Base-by-base conservation (phyloP, 768 basidiomycete species). In the Auriscalpium orientale region DNA sequence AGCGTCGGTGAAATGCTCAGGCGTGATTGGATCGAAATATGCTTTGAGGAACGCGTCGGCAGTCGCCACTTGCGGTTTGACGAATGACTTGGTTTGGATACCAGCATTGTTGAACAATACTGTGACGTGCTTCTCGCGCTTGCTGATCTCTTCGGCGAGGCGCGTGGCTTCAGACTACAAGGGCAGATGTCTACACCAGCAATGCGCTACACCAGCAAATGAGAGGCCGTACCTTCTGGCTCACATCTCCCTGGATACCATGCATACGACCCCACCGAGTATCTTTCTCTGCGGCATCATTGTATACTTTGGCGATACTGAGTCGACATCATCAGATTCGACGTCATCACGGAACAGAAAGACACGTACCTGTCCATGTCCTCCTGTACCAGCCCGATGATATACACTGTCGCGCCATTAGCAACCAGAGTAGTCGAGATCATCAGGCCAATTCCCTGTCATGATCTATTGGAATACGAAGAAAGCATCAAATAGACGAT, bases 91-190 rank as follows among this genome's bases (percentile, higher is more conserved):
- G 1, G 46, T 28, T 8, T 60, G 46, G 49, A 77, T 68, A 0
- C 77, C 77, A 13, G 77, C 76, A 55, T 79, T 79, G 63, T 77
- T 79, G 71, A 79, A 77, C 15, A 79, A 69, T 7, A 74, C 73
- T 1, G 76, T 78, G 49, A 79, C 65, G 47, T 73, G 69, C 13
- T 67, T 62, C 50, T 74, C 71, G n/a, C 72, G 70, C 44, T 67
- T 68, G 8, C 64, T 68, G 9, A 79, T 66, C 56, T 73, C 72
- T 22, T 67, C 67, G 0, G 76, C 75, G 16, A 79, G 66, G 21
- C 76, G 73, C 16, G 61, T 64, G 8, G 77, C 76, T 63, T 77
- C 77, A 7, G 70, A 67, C 76, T 78, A 49, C 7, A 28, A 28
- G 28, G 28, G 28, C 28, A 28, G 28, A 2, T 28, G 7, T 5